These are phyloP conservation scores for Atkinsonella texensis DNA, from an alignment of 2,329 filamentous ascomycete species.

Conservation along the genomic window DNA sequence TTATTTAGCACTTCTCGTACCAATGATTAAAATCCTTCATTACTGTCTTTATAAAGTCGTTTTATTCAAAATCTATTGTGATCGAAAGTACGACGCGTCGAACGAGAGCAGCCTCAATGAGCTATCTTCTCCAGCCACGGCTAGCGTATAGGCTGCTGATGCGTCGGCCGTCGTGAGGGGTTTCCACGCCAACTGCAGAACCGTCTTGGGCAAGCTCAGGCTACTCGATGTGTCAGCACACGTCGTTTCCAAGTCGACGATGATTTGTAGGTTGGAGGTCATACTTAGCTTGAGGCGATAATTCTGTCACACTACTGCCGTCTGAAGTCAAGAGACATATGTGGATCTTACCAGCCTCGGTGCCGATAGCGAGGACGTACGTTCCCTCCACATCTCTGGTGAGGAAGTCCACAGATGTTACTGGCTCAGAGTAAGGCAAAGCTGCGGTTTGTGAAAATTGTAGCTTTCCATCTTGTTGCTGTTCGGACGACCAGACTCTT, in stretches of 20 bases:
- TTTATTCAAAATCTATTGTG: not conserved
- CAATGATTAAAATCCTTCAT: not conserved
- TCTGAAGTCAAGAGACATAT: constrained; percentile 29
- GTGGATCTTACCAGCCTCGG: constrained; percentile 38
- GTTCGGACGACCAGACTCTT: constrained; percentile 49
- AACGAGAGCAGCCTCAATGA: constrained; percentile 46
- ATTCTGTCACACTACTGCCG: constrained; percentile 25
- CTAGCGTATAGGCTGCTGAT: constrained; percentile 27
- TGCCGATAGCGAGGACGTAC: constrained; percentile 42
- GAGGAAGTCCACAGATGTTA: constrained; percentile 62
- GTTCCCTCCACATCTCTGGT: constrained; percentile 18
- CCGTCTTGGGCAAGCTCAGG: constrained; percentile 43
- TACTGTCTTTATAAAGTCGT: not conserved
- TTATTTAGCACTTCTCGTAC: not conserved
- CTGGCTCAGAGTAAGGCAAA: constrained; percentile 44
- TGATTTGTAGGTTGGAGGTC: constrained; percentile 10
- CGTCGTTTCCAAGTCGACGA: no score
- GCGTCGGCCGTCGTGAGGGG: constrained; percentile 27
- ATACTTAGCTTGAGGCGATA: constrained; percentile 27
- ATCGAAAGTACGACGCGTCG: constrained; percentile 14
- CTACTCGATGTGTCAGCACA: constrained; percentile 13
- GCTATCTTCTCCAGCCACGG: constrained; percentile 48
- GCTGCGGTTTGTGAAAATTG: constrained; percentile 40
- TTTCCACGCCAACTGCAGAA: constrained; percentile 59
- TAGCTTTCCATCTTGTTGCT: constrained; percentile 17